Percentiles rank a stretch among this genome's conserved stretches.
phyloP scores from a whole-genome alignment of 352 stramenopile genomes.

The Globisporangium paroecandrum region DNA sequence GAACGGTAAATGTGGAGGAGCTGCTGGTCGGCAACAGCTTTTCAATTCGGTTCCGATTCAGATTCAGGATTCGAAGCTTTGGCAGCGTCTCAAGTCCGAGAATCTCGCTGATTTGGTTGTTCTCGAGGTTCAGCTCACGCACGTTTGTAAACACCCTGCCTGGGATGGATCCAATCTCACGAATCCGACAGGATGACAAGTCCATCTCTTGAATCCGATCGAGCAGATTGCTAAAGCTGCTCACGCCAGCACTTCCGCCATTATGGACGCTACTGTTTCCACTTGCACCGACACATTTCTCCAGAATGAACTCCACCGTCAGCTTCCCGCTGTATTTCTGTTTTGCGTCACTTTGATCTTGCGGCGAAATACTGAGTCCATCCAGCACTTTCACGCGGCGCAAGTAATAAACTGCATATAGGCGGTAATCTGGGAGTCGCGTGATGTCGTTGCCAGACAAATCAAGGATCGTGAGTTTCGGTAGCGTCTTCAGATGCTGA shows the following conservation, averaged over 20 bases:
- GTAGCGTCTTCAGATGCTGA: constrained; percentile 74
- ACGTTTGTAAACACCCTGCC: constrained; percentile 64
- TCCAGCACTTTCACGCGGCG: constrained; percentile 83
- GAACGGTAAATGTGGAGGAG: constrained; percentile 21
- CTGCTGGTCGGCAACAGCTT: constrained; percentile 30
- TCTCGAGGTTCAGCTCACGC: constrained; percentile 74
- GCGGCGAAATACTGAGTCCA: constrained; percentile 58
- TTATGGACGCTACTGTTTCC: constrained; percentile 11
- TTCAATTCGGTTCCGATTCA: constrained; percentile 79
- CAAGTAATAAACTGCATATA: constrained; percentile 82
- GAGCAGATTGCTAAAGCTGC: constrained; percentile 23
- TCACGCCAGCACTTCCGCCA: neutral
- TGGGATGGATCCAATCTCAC: constrained; percentile 54
- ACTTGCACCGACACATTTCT: constrained; percentile 51
- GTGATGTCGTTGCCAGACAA: constrained; percentile 80
- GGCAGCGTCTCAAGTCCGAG: constrained; percentile 53
- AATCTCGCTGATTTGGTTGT: constrained; percentile 84
- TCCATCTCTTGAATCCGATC: constrained; percentile 74
- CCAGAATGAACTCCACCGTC: constrained; percentile 77
- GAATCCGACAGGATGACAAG: constrained; percentile 70
- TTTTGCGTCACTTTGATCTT: constrained; percentile 83
- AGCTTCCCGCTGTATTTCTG: constrained; percentile 88
- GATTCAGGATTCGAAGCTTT: constrained; percentile 61
- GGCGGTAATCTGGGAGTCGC: constrained; percentile 53
- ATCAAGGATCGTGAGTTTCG: constrained; percentile 86